These are phyloP conservation scores for Fusarium gaditjirri DNA, from an alignment of 2,329 filamentous ascomycete genomes.

Conservation along the genomic window DNA sequence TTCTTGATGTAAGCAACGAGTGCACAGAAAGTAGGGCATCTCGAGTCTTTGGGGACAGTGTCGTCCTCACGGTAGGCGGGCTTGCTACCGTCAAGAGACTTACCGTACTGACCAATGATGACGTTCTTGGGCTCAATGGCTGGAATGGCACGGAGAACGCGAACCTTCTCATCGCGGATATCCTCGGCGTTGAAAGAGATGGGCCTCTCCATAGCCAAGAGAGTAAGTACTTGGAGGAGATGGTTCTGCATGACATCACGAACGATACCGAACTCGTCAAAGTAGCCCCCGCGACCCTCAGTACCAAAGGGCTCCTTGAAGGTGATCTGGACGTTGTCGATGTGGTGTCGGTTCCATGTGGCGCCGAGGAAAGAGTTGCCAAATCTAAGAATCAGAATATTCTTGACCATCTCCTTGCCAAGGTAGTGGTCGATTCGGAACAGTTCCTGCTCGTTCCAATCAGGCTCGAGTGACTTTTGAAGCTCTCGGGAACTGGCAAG, in stretches of 20 bases:
- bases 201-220: constrained; percentile 97
- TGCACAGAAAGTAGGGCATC: constrained; percentile 97
- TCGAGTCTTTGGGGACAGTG: constrained; percentile 95
- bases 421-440: constrained; percentile 99
- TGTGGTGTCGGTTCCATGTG: constrained; percentile 99
- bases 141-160: constrained; percentile 92
- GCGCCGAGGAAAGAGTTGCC: constrained; percentile 99
- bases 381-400: constrained; percentile 96
- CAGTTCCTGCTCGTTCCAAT: constrained; percentile 99
- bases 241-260: constrained; percentile 99
- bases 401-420: constrained; percentile 99
- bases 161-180: constrained; percentile 98
- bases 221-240: constrained; percentile 92
- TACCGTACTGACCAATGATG: constrained; percentile 98
- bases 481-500: constrained; percentile 92
- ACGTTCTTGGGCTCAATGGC: constrained; percentile 99
- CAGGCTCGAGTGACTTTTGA: constrained; percentile 92
- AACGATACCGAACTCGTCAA: constrained; percentile 99
- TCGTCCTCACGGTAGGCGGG: constrained; percentile 99
- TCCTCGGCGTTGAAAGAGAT: constrained; percentile 99
- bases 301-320: constrained; percentile 99
- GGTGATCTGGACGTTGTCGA: constrained; percentile 98
- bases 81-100: constrained; percentile 94
- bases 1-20: constrained; percentile 99
- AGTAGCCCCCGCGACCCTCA: constrained; percentile 97